A percentile compares a stretch with the other conserved stretches of the same genome.
Evolutionary conservation across 441 rosid species (phyloP).

Genomic region (Gossypium laxum): DNA sequence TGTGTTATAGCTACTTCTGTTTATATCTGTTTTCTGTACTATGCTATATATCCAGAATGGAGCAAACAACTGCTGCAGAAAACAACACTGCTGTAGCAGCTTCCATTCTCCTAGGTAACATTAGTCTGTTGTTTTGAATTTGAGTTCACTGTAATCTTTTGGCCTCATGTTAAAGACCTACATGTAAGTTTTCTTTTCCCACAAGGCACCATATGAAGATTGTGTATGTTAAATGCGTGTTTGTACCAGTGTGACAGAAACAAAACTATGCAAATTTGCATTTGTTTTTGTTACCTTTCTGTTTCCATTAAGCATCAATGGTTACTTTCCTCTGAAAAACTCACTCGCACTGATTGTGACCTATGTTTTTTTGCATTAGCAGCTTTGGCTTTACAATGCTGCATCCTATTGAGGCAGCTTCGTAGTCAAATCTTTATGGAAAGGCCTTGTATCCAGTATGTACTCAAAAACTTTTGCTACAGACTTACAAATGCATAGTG

Average conservation of each 20-base stretch:
- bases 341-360: not conserved
- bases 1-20: not conserved
- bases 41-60: not conserved
- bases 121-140: constrained; percentile 2
- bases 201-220: not conserved
- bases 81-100: not conserved
- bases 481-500: not conserved
- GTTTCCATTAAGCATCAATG: not conserved
- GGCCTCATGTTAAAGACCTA: not conserved
- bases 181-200: not conserved
- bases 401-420: not conserved
- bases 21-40: not conserved
- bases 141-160: not conserved
- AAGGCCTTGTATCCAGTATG: not conserved
- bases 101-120: not conserved
- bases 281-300: not conserved
- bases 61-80: not conserved
- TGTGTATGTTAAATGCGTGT: not conserved
- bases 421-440: not conserved
- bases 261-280: not conserved
- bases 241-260: not conserved
- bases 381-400: not conserved
- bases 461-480: not conserved
- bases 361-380: not conserved
- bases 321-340: not conserved